Evolutionary conservation across 2,329 filamentous ascomycete species (phyloP).

Genomic region (Paecilomyces niveus): DNA sequence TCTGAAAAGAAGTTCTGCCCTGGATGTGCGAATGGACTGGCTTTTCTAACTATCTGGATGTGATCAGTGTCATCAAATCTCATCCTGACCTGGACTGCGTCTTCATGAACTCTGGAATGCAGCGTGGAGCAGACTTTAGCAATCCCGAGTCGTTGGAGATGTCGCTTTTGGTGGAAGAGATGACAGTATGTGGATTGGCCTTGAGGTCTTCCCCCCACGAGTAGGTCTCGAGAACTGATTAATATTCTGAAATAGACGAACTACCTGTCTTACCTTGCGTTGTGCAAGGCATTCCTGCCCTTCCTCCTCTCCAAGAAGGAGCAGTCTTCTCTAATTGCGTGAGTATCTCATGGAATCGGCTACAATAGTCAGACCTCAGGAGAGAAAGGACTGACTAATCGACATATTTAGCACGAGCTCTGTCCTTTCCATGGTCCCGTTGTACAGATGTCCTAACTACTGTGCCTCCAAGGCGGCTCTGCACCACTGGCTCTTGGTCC

Average conservation of each 20-base stretch:
- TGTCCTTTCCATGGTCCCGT: slow-evolving; percentile 44
- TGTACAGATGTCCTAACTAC: slow-evolving; percentile 44
- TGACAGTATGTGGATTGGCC: slow-evolving; percentile 16
- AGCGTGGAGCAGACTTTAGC: slow-evolving; percentile 44
- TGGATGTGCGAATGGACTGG: slow-evolving; percentile 8
- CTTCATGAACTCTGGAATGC: slow-evolving; percentile 49
- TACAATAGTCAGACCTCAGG: background rate
- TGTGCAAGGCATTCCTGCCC: slow-evolving; percentile 45
- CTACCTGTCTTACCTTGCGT: slow-evolving; percentile 43
- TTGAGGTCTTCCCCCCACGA: no score
- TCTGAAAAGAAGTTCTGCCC: background rate
- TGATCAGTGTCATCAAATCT: slow-evolving; percentile 23
- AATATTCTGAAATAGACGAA: slow-evolving; percentile 39
- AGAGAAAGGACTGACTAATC: background rate
- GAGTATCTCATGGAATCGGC: background rate
- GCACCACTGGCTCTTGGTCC: slow-evolving; percentile 46
- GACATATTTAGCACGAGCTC: slow-evolving; percentile 36
- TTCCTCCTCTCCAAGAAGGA: slow-evolving; percentile 40
- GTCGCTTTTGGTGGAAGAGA: slow-evolving; percentile 35
- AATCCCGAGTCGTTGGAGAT: slow-evolving; percentile 43
- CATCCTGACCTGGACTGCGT: slow-evolving; percentile 47
- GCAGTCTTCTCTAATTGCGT: slow-evolving; percentile 36
- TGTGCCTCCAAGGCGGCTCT: slow-evolving; percentile 50
- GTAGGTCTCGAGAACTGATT: no score
- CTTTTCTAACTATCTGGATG: background rate